These are phyloP conservation scores for Lentithecium fluviatile DNA, from an alignment of 495 filamentous ascomycete species.

Conservation along the genomic window DNA sequence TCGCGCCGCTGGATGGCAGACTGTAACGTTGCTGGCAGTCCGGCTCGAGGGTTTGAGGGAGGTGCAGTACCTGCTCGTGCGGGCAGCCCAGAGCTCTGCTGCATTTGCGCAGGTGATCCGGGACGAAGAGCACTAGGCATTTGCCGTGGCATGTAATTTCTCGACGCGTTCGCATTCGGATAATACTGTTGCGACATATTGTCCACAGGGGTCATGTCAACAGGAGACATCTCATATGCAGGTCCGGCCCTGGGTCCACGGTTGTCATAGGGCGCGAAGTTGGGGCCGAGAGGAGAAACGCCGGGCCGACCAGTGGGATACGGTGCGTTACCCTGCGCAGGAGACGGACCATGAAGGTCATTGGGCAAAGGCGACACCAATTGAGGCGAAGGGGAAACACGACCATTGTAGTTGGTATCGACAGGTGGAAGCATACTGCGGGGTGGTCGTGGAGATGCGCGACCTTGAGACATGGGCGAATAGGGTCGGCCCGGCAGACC, in stretches of 20 bases:
- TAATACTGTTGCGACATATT: conserved; percentile 1
- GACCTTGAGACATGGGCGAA: conserved; percentile 29
- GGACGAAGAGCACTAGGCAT: conserved; percentile 21
- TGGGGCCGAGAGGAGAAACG: conserved; percentile 17
- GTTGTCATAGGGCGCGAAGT: conserved; percentile 31
- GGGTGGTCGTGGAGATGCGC: conserved; percentile 23
- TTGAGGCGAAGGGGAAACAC: conserved; percentile 25
- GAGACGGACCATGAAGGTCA: conserved; percentile 15
- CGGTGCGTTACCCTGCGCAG: conserved; percentile 14
- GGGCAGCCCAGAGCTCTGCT: conserved; percentile 13
- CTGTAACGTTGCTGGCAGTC: conserved; percentile 26
- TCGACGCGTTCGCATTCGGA: conserved; percentile 6
- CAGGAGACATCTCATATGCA: conserved; percentile 37
- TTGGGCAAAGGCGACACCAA: conserved; percentile 25
- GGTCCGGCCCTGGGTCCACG: conserved; percentile 17
- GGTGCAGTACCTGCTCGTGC: conserved; percentile 24
- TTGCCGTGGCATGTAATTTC: conserved; percentile 13
- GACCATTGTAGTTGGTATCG: conserved; percentile 23
- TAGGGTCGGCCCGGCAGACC: conserved; percentile 17
- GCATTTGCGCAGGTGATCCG: conserved; percentile 22
- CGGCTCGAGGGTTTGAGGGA: conserved; percentile 28
- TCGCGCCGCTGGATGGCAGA: conserved; percentile 35
- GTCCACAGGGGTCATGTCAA: conserved; percentile 26
- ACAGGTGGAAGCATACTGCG: conserved; percentile 21
- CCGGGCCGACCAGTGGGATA: conserved; percentile 9